Evolutionary conservation across 2,329 filamentous ascomycete genomes (phyloP).

Genomic region (Penicillium sp.): DNA sequence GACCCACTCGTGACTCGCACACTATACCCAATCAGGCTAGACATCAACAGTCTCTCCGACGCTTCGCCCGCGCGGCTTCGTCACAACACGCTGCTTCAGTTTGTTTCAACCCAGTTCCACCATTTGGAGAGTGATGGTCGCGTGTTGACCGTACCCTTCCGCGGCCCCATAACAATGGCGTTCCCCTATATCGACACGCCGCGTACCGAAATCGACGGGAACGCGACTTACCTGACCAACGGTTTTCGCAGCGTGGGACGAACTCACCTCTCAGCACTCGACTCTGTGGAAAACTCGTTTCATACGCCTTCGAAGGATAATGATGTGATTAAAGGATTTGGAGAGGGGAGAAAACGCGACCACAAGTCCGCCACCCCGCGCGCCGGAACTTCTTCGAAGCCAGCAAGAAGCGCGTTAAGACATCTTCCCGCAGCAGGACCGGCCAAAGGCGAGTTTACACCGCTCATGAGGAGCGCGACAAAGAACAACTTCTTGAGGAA

Average conservation of each 20-base stretch:
- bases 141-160: conserved; percentile 22
- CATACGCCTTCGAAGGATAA: conserved; percentile 73
- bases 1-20: conserved; percentile 21
- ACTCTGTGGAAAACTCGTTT: conserved; percentile 86
- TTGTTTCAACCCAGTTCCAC: conserved; percentile 7
- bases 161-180: conserved; percentile 53
- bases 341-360: conserved; percentile 58
- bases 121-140: conserved; percentile 25
- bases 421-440: conserved; percentile 64
- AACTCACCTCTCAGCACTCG: conserved; percentile 54
- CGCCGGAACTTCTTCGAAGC: conserved; percentile 56
- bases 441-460: conserved; percentile 78
- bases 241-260: conserved; percentile 56
- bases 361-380: conserved; percentile 71
- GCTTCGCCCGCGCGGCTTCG: conserved; percentile 23
- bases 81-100: conserved; percentile 34
- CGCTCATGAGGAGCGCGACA: conserved; percentile 77
- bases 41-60: conserved; percentile 40
- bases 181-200: conserved; percentile 77
- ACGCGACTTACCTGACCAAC: conserved; percentile 75
- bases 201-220: conserved; percentile 72
- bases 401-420: conserved; percentile 55
- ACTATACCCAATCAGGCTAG: conserved; percentile 38
- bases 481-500: conserved; percentile 61
- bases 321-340: conserved; percentile 73